Evolutionary conservation across 345 rosid genomes (phyloP).

Genomic region (Gossypium arboreum): DNA sequence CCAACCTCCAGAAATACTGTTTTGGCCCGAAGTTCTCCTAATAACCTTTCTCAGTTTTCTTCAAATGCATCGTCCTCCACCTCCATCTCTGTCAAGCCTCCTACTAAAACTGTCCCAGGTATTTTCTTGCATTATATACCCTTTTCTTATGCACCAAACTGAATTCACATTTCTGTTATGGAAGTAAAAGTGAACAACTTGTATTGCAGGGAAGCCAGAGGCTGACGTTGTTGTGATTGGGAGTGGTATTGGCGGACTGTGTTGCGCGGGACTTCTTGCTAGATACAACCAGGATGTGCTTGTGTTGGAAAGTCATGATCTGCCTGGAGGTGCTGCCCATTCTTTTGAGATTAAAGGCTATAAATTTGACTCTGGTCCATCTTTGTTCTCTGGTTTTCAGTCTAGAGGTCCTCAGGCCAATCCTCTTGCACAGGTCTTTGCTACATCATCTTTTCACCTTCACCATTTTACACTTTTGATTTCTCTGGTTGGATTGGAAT

Average conservation of each 20-base stretch:
- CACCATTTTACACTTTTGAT: background rate
- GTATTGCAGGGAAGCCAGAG: constrained; percentile 58
- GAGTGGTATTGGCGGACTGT: constrained; percentile 82
- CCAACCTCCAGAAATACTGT: constrained; percentile 30
- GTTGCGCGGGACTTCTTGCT: constrained; percentile 86
- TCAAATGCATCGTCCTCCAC: constrained; percentile 36
- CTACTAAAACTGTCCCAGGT: constrained; percentile 40
- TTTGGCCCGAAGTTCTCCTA: constrained; percentile 39
- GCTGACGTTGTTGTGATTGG: constrained; percentile 91
- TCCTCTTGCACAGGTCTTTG: constrained; percentile 84
- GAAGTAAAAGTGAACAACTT: too few species aligned
- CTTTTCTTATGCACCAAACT: background rate
- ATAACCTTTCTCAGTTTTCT: constrained; percentile 22
- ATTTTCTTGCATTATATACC: constrained; percentile 17
- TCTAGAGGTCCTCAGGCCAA: constrained; percentile 91
- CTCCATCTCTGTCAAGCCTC: constrained; percentile 29
- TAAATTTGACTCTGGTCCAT: constrained; percentile 89
- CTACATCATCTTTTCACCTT: background rate
- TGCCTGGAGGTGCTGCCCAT: constrained; percentile 87
- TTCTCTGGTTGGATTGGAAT: background rate
- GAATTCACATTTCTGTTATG: too few species aligned
- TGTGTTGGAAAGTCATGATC: constrained; percentile 83
- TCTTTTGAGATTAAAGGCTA: constrained; percentile 76
- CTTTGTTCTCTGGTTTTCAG: constrained; percentile 87
- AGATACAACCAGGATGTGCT: constrained; percentile 78